Percentiles rank a stretch among this genome's conserved stretches.
These are phyloP conservation scores for Eimeria praecox DNA, from an alignment of 169 alveolate species.

Conservation along the genomic window DNA sequence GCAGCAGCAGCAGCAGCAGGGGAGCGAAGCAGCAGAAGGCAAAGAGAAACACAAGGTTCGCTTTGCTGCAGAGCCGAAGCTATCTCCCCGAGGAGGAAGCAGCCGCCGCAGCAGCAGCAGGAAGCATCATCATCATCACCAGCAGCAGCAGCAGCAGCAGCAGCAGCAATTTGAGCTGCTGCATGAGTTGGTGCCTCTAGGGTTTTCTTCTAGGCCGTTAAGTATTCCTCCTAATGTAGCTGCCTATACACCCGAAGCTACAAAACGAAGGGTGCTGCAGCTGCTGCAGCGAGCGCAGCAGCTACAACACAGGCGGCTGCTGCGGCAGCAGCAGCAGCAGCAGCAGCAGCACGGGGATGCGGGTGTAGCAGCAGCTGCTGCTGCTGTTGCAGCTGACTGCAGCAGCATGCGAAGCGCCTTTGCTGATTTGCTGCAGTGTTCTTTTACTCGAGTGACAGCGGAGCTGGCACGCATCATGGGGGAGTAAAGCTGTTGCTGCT, in stretches of 20 bases:
- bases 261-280: conserved; percentile 47
- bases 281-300: neutral
- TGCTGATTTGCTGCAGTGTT: conserved; percentile 45
- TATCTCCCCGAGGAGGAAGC: neutral
- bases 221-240: conserved; percentile 43
- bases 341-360: conserved; percentile 34
- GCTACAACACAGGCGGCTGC: neutral
- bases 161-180: conserved; percentile 59
- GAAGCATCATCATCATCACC: conserved; percentile 43
- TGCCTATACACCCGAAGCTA: conserved; percentile 44
- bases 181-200: conserved; percentile 27
- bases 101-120: conserved; percentile 46
- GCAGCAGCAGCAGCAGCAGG: conserved; percentile 18
- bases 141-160: conserved; percentile 39
- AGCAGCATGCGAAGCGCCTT: conserved; percentile 45
- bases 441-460: neutral
- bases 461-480: conserved; percentile 26
- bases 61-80: conserved; percentile 49
- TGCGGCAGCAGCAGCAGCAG: conserved; percentile 59
- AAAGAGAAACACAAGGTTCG: conserved; percentile 34
- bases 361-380: conserved; percentile 47
- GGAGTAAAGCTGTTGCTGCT: neutral
- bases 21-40: neutral
- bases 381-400: conserved; percentile 46
- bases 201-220: conserved; percentile 24